Evolutionary conservation across 768 basidiomycete species (phyloP).

Genomic region (Saitozyma sp.): DNA sequence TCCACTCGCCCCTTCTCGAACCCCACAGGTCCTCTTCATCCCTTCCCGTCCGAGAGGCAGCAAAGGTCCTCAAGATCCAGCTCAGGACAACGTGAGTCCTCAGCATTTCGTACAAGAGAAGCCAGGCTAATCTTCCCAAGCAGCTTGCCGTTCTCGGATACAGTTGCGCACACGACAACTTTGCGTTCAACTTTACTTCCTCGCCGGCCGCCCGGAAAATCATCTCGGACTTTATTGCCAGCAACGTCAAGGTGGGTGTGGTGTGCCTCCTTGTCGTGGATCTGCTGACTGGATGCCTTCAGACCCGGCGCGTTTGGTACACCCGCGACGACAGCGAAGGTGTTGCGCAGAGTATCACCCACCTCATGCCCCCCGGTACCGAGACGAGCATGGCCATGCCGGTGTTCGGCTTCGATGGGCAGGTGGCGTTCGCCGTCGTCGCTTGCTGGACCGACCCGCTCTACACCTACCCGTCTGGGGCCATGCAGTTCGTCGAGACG

Average conservation of each 20-base stretch:
- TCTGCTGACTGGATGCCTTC: neutral
- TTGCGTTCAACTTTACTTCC: constrained; percentile 45
- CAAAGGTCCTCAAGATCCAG: neutral
- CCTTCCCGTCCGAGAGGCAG: constrained; percentile 11
- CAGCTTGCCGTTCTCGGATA: constrained; percentile 47
- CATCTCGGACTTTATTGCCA: constrained; percentile 47
- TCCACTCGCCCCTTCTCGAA: constrained; percentile 27
- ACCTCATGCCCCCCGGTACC: constrained; percentile 45
- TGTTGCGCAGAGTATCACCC: constrained; percentile 39
- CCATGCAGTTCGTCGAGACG: constrained; percentile 48
- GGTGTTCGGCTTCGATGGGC: constrained; percentile 49
- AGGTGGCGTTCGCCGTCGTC: constrained; percentile 45
- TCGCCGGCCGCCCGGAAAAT: constrained; percentile 38
- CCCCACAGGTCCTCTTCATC: constrained; percentile 41
- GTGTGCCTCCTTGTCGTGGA: too few species aligned
- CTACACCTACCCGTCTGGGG: constrained; percentile 44
- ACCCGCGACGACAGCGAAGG: constrained; percentile 46
- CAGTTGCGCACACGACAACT: constrained; percentile 29
- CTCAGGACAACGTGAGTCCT: constrained; percentile 15
- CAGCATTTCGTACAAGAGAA: neutral
- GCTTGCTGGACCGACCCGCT: constrained; percentile 49
- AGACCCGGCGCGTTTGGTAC: constrained; percentile 46
- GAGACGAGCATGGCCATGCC: constrained; percentile 48
- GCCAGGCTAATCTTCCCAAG: constrained; percentile 7
- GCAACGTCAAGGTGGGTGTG: constrained; percentile 39